phyloP scores from a whole-genome alignment of 2,329 filamentous ascomycete genomes.

The Penicillium sclerotigenum region DNA sequence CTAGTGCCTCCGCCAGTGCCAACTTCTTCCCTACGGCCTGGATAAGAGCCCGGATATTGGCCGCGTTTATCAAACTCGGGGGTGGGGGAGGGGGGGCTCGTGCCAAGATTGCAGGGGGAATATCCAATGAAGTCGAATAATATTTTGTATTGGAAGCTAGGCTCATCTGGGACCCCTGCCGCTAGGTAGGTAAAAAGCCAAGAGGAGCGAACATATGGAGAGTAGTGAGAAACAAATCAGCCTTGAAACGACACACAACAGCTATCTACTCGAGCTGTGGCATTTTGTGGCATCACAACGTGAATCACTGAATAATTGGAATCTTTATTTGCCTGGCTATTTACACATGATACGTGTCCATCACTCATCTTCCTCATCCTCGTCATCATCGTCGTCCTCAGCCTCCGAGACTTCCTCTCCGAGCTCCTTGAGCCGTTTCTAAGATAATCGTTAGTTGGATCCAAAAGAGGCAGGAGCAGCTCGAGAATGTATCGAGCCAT shows the following conservation, averaged over 20 bases:
- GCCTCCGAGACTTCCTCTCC: constrained; percentile 71
- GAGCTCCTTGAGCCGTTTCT: constrained; percentile 61
- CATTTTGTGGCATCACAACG: neutral
- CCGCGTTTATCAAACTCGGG: too few relatives aligned
- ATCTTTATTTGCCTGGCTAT: constrained; percentile 3
- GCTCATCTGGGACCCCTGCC: neutral
- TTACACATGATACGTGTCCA: constrained; percentile 28
- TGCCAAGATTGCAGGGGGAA: neutral
- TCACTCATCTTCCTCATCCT: constrained; percentile 52
- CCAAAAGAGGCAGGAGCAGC: neutral
- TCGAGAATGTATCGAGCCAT: neutral
- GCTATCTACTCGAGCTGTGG: neutral
- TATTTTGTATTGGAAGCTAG: neutral
- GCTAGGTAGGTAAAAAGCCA: neutral
- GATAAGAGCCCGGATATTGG: neutral
- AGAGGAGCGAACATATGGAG: neutral
- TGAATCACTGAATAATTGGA: neutral
- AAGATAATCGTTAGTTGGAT: constrained; percentile 38
- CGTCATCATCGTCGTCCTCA: constrained; percentile 64
- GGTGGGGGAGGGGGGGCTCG: too few relatives aligned
- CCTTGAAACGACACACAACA: neutral
- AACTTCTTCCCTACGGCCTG: neutral
- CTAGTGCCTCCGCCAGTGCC: neutral
- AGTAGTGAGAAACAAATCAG: neutral
- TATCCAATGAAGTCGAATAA: neutral